A percentile compares a stretch with the other conserved stretches of the same genome.
Evolutionary conservation across 176 grass and related monocot genomes (phyloP).

Genomic region (Alloteropsis semialata): DNA sequence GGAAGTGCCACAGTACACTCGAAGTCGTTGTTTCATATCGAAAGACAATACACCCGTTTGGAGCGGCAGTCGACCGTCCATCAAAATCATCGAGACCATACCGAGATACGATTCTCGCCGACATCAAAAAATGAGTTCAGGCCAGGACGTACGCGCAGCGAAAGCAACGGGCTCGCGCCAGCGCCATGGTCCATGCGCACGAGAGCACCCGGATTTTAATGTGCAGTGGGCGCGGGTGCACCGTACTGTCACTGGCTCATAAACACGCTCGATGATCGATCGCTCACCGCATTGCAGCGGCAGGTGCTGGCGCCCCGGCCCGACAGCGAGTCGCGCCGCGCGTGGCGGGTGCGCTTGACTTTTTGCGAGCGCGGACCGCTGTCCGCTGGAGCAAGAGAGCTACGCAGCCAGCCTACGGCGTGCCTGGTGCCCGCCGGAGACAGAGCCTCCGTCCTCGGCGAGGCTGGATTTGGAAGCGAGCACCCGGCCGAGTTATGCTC

Average conservation of each 20-base stretch:
- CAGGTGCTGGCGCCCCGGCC: neutral
- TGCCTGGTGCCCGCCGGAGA: neutral
- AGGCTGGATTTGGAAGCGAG: conserved; percentile 4
- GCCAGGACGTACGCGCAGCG: too few species aligned
- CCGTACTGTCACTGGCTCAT: neutral
- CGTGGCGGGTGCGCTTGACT: neutral
- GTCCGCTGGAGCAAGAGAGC: too few species aligned
- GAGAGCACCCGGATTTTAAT: neutral
- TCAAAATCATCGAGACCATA: neutral
- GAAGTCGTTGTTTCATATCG: neutral
- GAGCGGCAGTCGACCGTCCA: neutral
- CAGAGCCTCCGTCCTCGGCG: neutral
- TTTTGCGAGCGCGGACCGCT: too few species aligned
- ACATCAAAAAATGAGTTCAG: neutral
- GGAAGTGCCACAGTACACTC: neutral
- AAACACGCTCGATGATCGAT: neutral
- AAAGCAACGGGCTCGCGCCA: too few species aligned
- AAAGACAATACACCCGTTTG: neutral
- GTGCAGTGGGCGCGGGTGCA: neutral
- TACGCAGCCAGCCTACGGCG: neutral
- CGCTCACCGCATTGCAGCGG: neutral
- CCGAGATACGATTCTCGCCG: neutral
- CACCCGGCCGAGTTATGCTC: neutral
- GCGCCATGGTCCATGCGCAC: neutral
- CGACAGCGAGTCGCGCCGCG: neutral